phyloP scores from a whole-genome alignment of 78 protist genomes.

The Tieghemostelium lacteum region DNA sequence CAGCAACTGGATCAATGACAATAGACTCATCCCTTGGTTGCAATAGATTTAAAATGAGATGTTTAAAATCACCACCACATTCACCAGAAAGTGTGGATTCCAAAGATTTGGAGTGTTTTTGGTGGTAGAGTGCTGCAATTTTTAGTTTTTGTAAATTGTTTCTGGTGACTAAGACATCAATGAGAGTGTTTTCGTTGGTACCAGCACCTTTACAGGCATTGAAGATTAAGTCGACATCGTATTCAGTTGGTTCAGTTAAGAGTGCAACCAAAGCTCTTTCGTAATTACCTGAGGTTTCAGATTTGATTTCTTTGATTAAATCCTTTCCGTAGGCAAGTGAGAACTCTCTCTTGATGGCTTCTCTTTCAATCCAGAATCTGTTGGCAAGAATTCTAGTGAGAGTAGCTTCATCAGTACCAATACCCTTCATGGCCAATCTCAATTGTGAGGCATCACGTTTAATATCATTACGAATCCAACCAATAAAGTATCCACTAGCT shows the following conservation, averaged over 20 bases:
- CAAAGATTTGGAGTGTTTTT: constrained; percentile 12
- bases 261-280: constrained; percentile 27
- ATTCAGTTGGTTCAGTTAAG: constrained; percentile 64
- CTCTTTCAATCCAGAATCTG: constrained; percentile 46
- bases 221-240: constrained; percentile 27
- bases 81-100: constrained; percentile 16
- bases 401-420: constrained; percentile 56
- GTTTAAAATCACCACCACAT: constrained; percentile 50
- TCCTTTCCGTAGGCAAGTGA: neutral
- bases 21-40: constrained; percentile 60
- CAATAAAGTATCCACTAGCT: constrained; percentile 1
- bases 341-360: constrained; percentile 24
- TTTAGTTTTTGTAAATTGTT: constrained; percentile 23
- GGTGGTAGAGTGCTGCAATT: constrained; percentile 7
- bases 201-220: constrained; percentile 55
- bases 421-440: constrained; percentile 72
- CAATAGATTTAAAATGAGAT: neutral
- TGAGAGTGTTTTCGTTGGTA: constrained; percentile 40
- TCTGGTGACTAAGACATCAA: constrained; percentile 47
- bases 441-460: constrained; percentile 41
- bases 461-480: constrained; percentile 35
- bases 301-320: constrained; percentile 56
- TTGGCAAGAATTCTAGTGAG: constrained; percentile 45
- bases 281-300: constrained; percentile 26
- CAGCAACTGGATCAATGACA: constrained; percentile 1